A percentile compares a stretch with the other conserved stretches of the same genome.
Evolutionary conservation across 495 filamentous ascomycete species (phyloP).

Genomic region (Neurospora discreta): DNA sequence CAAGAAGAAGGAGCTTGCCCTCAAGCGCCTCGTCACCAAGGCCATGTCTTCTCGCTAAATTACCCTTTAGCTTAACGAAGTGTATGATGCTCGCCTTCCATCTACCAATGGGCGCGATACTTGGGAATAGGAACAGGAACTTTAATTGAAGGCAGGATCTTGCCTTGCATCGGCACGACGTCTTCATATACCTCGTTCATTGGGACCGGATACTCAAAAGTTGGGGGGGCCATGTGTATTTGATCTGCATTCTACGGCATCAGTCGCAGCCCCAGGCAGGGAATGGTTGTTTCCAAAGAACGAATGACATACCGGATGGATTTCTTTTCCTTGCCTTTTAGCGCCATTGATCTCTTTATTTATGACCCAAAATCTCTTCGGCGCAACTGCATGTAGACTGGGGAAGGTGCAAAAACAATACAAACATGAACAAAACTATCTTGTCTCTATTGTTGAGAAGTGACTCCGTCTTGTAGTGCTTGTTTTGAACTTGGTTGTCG

Average conservation of each 20-base stretch:
- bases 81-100: constrained; percentile 19
- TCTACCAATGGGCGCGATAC: constrained; percentile 20
- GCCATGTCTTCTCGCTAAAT: constrained; percentile 81
- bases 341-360: constrained; percentile 19
- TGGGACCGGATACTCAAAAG: constrained; percentile 15
- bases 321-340: constrained; percentile 24
- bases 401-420: constrained; percentile 23
- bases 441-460: neutral
- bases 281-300: constrained; percentile 25
- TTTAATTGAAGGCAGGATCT: constrained; percentile 16
- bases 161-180: constrained; percentile 15
- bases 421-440: neutral
- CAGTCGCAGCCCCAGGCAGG: constrained; percentile 16
- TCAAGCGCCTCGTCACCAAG: constrained; percentile 97
- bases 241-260: constrained; percentile 18
- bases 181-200: constrained; percentile 21
- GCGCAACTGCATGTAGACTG: constrained; percentile 37
- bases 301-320: constrained; percentile 15
- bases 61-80: constrained; percentile 13
- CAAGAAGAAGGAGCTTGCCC: constrained; percentile 99
- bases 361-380: constrained; percentile 26
- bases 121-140: constrained; percentile 5
- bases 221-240: constrained; percentile 11
- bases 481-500: neutral
- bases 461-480: neutral